Percentiles rank a stretch among this genome's conserved stretches.
Conservation (phyloP, 371 early-diverging fungal species). For the Funneliformis caledonium region DNA sequence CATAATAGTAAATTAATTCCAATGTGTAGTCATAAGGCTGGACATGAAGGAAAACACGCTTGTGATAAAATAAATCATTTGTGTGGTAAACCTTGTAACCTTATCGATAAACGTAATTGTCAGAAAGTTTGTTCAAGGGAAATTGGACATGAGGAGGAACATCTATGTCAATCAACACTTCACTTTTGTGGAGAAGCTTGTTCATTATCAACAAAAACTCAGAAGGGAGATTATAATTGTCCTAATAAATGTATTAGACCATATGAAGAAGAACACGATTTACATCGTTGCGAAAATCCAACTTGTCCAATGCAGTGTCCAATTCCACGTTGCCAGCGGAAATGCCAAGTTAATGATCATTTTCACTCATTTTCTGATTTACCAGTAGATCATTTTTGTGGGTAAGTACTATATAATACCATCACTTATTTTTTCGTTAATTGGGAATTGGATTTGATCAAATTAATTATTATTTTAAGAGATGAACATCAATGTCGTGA, state of each 20-base stretch:
- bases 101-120: slow-evolving; percentile 30
- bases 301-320: slow-evolving; percentile 36
- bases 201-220: slow-evolving; percentile 11
- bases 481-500: slow-evolving; percentile 37
- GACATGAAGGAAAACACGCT: slow-evolving; percentile 35
- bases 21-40: slow-evolving; percentile 20
- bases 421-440: neutral
- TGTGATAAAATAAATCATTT: slow-evolving; percentile 21
- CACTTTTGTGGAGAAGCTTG: slow-evolving; percentile 35
- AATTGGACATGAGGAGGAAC: slow-evolving; percentile 33
- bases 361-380: slow-evolving; percentile 22
- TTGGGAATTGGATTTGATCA: neutral
- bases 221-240: slow-evolving; percentile 28
- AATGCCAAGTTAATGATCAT: slow-evolving; percentile 29
- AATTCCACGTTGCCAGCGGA: slow-evolving; percentile 14
- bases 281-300: slow-evolving; percentile 27
- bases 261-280: slow-evolving; percentile 10
- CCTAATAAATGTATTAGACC: slow-evolving; percentile 30
- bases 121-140: slow-evolving; percentile 32
- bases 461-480: neutral
- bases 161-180: slow-evolving; percentile 25
- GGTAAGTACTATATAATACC: neutral
- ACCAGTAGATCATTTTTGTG: slow-evolving; percentile 32
- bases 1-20: slow-evolving; percentile 8
- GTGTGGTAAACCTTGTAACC: slow-evolving; percentile 23